Evolutionary conservation across 2,329 filamentous ascomycete species (phyloP).

Genomic region (Fusarium mexicanum): DNA sequence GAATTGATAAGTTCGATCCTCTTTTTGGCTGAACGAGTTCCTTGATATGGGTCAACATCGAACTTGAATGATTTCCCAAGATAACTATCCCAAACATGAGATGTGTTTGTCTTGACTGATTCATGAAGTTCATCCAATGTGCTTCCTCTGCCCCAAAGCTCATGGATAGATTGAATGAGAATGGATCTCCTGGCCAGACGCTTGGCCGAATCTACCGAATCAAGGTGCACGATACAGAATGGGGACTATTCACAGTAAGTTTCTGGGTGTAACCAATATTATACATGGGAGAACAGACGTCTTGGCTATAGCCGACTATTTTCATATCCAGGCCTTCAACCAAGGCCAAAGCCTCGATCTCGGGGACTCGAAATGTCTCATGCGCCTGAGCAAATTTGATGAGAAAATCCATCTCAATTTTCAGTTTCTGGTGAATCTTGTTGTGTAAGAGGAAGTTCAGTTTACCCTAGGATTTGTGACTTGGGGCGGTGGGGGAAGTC

Average conservation of each 20-base stretch:
- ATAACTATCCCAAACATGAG: constrained; percentile 74
- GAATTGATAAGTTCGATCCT: constrained; percentile 83
- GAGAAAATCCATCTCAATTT: constrained; percentile 75
- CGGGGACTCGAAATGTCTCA: constrained; percentile 88
- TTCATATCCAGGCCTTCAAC: constrained; percentile 74
- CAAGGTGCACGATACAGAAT: constrained; percentile 80
- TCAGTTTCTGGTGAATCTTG: neutral
- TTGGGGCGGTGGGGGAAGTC: constrained; percentile 20
- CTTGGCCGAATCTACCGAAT: constrained; percentile 70
- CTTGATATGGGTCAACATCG: constrained; percentile 82
- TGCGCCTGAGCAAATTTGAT: constrained; percentile 90
- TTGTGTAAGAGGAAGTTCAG: neutral
- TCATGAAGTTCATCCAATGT: constrained; percentile 75
- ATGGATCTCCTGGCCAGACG: constrained; percentile 80
- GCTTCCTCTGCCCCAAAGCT: constrained; percentile 82
- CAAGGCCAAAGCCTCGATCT: constrained; percentile 82
- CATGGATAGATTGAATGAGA: constrained; percentile 83
- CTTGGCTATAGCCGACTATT: constrained; percentile 77
- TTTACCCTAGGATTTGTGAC: constrained; percentile 1
- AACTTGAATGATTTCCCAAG: constrained; percentile 79
- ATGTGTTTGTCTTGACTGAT: constrained; percentile 67
- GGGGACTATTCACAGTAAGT: constrained; percentile 71
- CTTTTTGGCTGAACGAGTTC: constrained; percentile 69
- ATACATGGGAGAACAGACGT: constrained; percentile 63
- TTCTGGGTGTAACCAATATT: constrained; percentile 11